phyloP scores from a whole-genome alignment of 495 filamentous ascomycete genomes.

The Extremus antarcticus region DNA sequence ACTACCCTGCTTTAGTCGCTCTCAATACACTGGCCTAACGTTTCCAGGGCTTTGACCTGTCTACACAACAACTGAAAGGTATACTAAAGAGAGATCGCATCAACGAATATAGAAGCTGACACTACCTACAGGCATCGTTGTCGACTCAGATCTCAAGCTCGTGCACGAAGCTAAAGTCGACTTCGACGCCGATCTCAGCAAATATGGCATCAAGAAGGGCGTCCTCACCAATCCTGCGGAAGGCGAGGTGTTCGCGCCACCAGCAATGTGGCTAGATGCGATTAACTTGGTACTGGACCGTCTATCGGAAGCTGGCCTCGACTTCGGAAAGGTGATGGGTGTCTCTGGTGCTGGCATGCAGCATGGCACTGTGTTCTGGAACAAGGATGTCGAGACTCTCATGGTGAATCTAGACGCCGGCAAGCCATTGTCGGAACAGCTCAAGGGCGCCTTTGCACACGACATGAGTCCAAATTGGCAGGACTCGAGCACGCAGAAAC shows the following conservation, averaged over 20 bases:
- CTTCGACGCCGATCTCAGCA: conserved; percentile 61
- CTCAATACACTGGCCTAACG: conserved; percentile 35
- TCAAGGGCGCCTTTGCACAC: conserved; percentile 62
- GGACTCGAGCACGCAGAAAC: conserved; percentile 80
- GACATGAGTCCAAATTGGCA: conserved; percentile 94
- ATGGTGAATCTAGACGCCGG: conserved; percentile 47
- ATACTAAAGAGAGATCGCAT: not conserved
- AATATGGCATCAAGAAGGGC: conserved; percentile 72
- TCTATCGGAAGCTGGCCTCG: conserved; percentile 60
- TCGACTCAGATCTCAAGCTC: conserved; percentile 68
- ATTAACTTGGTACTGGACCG: conserved; percentile 70
- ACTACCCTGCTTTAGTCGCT: not conserved
- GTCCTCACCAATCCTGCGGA: conserved; percentile 70
- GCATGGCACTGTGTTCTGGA: conserved; percentile 94
- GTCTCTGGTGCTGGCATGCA: conserved; percentile 91
- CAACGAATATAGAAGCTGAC: not conserved
- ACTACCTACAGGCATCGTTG: conserved; percentile 53
- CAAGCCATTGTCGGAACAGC: conserved; percentile 29
- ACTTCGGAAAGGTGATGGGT: conserved; percentile 66
- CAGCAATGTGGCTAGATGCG: conserved; percentile 89
- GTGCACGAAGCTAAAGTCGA: conserved; percentile 65
- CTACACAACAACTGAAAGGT: conserved; percentile 93
- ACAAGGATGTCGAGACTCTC: conserved; percentile 51
- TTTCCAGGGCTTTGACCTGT: conserved; percentile 91
- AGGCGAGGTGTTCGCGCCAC: conserved; percentile 81